A percentile compares a stretch with the other conserved stretches of the same genome.
phyloP scores from a whole-genome alignment of 192 early-diverging fungal genomes.

The Coemansia sp. region DNA sequence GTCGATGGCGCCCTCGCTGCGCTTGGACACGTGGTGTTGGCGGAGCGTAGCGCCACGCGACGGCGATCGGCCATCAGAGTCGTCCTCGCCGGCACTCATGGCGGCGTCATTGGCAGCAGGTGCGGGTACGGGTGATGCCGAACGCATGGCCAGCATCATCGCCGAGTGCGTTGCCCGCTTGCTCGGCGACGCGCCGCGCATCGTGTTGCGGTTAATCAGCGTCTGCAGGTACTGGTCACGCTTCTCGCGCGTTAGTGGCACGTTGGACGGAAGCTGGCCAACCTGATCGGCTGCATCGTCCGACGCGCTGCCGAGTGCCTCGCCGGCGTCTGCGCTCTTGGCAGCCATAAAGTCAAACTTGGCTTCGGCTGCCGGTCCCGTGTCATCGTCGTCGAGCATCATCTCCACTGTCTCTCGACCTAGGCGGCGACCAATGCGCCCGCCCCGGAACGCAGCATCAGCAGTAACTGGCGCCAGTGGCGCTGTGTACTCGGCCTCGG shows the following conservation, averaged over 20 bases:
- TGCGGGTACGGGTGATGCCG: slow-evolving; percentile 24
- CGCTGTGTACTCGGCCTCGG: not conserved
- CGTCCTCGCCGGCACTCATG: slow-evolving; percentile 13
- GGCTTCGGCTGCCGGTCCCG: not conserved
- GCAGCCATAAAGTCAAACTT: not conserved
- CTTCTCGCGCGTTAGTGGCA: slow-evolving; percentile 47
- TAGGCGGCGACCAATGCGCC: slow-evolving; percentile 40
- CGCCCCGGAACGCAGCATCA: not conserved
- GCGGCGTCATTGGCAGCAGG: not conserved
- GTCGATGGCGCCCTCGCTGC: slow-evolving; percentile 36
- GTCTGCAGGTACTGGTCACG: slow-evolving; percentile 51
- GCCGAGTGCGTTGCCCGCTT: slow-evolving; percentile 24
- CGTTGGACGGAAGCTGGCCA: slow-evolving; percentile 16
- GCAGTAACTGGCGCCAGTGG: not conserved
- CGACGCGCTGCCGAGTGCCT: slow-evolving; percentile 6
- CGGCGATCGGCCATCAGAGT: not conserved
- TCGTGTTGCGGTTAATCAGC: slow-evolving; percentile 45
- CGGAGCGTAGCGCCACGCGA: not conserved
- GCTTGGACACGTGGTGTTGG: slow-evolving; percentile 32
- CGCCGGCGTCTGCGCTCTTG: not conserved
- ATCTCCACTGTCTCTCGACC: slow-evolving; percentile 35
- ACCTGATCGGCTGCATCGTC: too few species aligned
- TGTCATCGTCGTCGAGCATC: slow-evolving; percentile 22
- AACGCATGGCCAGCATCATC: slow-evolving; percentile 26
- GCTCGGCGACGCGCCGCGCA: slow-evolving; percentile 28